Percentiles rank a stretch among this genome's conserved stretches.
These are phyloP conservation scores for Malus hybrid DNA, from an alignment of 331 rosid species.

Conservation along the genomic window DNA sequence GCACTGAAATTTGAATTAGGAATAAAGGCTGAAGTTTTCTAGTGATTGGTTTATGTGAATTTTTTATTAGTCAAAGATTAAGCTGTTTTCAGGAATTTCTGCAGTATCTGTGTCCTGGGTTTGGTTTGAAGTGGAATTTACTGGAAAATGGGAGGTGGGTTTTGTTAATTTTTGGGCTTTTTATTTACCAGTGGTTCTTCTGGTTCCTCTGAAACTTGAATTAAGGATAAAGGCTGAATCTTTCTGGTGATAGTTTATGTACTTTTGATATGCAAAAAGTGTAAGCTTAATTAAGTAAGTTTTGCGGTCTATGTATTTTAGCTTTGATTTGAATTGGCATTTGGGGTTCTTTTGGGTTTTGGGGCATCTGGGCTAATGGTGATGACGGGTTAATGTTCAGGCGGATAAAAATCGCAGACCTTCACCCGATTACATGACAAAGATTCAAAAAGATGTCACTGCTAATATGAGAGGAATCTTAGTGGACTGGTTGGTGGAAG, in stretches of 20 bases:
- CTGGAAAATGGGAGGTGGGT: neutral
- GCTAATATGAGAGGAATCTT: conserved; percentile 68
- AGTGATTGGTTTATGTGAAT: neutral
- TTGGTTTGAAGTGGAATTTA: neutral
- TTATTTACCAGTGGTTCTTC: neutral
- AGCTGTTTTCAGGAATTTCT: too few relatives aligned
- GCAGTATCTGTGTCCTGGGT: too few relatives aligned
- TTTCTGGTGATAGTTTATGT: neutral
- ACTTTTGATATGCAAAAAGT: too few relatives aligned
- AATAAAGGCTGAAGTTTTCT: neutral
- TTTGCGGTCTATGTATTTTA: neutral
- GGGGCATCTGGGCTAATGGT: neutral
- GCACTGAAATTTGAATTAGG: neutral
- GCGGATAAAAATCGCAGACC: conserved; percentile 62
- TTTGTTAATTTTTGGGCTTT: neutral
- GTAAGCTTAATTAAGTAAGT: neutral
- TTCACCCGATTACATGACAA: conserved; percentile 45
- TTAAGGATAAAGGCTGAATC: neutral
- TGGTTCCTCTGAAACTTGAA: neutral
- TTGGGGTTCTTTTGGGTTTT: neutral
- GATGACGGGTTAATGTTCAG: conserved; percentile 25
- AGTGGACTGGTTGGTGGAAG: conserved; percentile 91
- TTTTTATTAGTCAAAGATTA: neutral
- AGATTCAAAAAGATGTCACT: conserved; percentile 60
- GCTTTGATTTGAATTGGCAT: neutral